A percentile compares a stretch with the other conserved stretches of the same genome.
These are phyloP conservation scores for Eutypella sp. DNA, from an alignment of 2,329 filamentous ascomycete species.

Conservation along the genomic window DNA sequence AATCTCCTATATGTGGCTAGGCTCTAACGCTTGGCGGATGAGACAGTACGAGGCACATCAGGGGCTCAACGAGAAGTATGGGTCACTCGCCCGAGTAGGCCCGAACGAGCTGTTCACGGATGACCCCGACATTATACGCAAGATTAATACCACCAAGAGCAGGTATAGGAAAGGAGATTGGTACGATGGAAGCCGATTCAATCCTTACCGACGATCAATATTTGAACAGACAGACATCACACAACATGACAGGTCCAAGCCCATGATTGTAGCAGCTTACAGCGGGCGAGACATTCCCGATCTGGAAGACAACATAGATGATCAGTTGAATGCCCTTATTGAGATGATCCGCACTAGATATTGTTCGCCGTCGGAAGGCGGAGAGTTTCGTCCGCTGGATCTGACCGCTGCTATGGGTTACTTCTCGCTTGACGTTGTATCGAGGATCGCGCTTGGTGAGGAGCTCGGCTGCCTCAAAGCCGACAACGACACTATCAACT, in stretches of 20 bases:
- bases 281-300: conserved; percentile 15
- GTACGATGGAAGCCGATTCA: conserved; percentile 46
- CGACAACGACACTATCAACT: conserved; percentile 13
- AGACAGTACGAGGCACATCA: conserved; percentile 10
- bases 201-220: no score
- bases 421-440: conserved; percentile 23
- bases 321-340: conserved; percentile 11
- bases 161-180: conserved; percentile 34
- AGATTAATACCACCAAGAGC: conserved; percentile 32
- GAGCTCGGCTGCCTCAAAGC: conserved; percentile 19
- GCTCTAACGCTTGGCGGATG: conserved; percentile 26
- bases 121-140: conserved; percentile 34
- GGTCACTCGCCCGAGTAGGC: conserved; percentile 38
- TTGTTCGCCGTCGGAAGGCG: conserved; percentile 1
- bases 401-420: conserved; percentile 10
- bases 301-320: conserved; percentile 14
- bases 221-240: conserved; percentile 36
- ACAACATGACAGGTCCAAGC: conserved; percentile 31
- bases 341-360: conserved; percentile 16
- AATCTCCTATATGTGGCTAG: conserved; percentile 38
- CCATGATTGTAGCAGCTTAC: conserved; percentile 14
- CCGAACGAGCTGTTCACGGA: conserved; percentile 36
- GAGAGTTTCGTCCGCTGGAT: conserved; percentile 8
- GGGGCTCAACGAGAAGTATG: conserved; percentile 16
- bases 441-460: conserved; percentile 19